Conservation (phyloP, 441 rosid genomes). For the Lepidium campestre region DNA sequence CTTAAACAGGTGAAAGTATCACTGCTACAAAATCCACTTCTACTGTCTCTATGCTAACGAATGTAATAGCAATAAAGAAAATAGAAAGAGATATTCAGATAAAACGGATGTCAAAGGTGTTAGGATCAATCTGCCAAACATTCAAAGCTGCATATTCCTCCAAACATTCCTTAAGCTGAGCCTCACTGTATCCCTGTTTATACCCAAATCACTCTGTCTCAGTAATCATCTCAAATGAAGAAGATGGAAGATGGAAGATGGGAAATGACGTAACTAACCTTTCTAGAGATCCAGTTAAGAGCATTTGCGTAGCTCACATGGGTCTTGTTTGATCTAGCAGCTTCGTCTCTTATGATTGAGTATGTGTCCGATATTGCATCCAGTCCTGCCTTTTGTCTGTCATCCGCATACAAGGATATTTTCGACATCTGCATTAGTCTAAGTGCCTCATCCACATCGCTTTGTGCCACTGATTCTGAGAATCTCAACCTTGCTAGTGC, state of each 20-base stretch:
- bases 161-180: conserved; percentile 93
- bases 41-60: not conserved
- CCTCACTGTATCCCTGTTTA: conserved; percentile 96
- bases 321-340: conserved; percentile 78
- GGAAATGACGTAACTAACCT: conserved; percentile 51
- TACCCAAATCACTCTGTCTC: conserved; percentile 11
- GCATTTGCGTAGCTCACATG: conserved; percentile 87
- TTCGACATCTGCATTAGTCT: conserved; percentile 99
- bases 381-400: conserved; percentile 82
- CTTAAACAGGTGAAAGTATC: not conserved
- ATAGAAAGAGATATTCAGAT: conserved; percentile 40
- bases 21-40: not conserved
- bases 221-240: not conserved
- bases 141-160: conserved; percentile 97
- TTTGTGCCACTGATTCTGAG: conserved; percentile 94
- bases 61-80: not conserved
- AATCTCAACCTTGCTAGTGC: conserved; percentile 96
- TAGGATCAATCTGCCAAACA: conserved; percentile 97
- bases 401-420: conserved; percentile 95
- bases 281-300: conserved; percentile 96
- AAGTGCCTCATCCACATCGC: conserved; percentile 97
- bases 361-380: conserved; percentile 98
- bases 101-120: conserved; percentile 89
- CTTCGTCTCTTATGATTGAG: conserved; percentile 95
- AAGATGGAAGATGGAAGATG: not conserved